phyloP scores from a whole-genome alignment of 2,329 filamentous ascomycete species.

The Tolypocladium guangdongense region DNA sequence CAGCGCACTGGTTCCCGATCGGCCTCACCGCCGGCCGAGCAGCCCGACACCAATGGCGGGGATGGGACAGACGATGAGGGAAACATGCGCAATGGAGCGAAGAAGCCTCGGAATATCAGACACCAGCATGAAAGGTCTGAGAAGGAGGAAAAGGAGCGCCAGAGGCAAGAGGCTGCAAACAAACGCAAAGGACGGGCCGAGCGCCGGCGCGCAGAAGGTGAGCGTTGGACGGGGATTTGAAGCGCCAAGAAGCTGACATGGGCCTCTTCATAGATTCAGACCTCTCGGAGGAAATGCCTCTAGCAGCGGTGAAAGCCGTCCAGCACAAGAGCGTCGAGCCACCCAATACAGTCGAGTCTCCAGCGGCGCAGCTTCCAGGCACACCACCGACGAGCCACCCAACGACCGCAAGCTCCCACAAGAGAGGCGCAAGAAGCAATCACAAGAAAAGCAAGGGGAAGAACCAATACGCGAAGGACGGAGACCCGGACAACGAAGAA shows the following conservation, averaged over 20 bases:
- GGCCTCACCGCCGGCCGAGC: conserved; percentile 39
- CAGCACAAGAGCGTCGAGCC: conserved; percentile 20
- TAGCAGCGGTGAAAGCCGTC: conserved; percentile 26
- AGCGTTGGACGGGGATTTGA: conserved; percentile 7
- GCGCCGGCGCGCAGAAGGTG: conserved; percentile 71
- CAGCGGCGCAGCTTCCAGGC: conserved; percentile 20
- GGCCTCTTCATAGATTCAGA: conserved; percentile 49
- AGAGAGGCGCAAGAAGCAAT: conserved; percentile 48
- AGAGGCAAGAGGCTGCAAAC: conserved; percentile 61
- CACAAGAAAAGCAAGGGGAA: conserved; percentile 59
- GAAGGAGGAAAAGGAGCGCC: conserved; percentile 64
- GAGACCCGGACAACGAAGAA: conserved; percentile 46
- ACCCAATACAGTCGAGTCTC: conserved; percentile 17
- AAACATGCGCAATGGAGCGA: conserved; percentile 37
- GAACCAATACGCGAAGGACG: conserved; percentile 75
- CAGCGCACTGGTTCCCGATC: conserved; percentile 75
- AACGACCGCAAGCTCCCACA: conserved; percentile 37
- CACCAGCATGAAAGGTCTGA: conserved; percentile 53
- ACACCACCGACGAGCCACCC: conserved; percentile 35
- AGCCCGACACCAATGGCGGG: conserved; percentile 36
- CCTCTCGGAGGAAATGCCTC: conserved; percentile 54
- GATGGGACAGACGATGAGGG: conserved; percentile 66
- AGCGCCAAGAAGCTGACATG: conserved; percentile 1
- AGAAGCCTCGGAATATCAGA: conserved; percentile 51
- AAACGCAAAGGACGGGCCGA: conserved; percentile 77